Evolutionary conservation across 257 asterid species (phyloP).

Genomic region (Osmanthus fragrans): DNA sequence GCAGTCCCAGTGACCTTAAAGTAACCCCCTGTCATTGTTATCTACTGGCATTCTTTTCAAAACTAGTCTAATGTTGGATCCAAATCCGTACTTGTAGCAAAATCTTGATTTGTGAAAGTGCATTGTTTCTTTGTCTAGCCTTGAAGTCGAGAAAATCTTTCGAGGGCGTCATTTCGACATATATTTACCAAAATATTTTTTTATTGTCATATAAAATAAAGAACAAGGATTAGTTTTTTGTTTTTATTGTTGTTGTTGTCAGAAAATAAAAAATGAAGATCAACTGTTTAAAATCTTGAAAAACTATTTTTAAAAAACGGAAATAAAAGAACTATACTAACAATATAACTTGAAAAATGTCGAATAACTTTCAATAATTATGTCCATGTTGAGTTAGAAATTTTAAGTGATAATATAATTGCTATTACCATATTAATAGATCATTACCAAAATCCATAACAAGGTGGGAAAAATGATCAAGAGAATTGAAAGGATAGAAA

Average conservation of each 20-base stretch:
- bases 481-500: neutral
- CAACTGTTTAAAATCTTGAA: neutral
- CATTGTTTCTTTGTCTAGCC: neutral
- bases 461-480: too few relatives aligned
- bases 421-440: neutral
- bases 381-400: neutral
- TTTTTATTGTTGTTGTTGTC: too few relatives aligned
- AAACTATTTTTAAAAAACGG: neutral
- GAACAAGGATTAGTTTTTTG: too few relatives aligned
- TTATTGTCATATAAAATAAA: too few relatives aligned
- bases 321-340: too few relatives aligned
- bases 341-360: too few relatives aligned
- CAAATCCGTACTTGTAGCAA: conserved; percentile 3
- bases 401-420: too few relatives aligned
- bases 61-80: conserved; percentile 1
- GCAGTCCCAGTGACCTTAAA: neutral
- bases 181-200: too few relatives aligned
- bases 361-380: neutral
- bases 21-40: neutral
- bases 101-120: neutral
- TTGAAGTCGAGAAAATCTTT: neutral
- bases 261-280: neutral
- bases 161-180: neutral
- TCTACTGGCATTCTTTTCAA: neutral
- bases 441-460: neutral